Evolutionary conservation across 192 early-diverging fungal species (phyloP).

Genomic region (Pilobolus umbonatus): DNA sequence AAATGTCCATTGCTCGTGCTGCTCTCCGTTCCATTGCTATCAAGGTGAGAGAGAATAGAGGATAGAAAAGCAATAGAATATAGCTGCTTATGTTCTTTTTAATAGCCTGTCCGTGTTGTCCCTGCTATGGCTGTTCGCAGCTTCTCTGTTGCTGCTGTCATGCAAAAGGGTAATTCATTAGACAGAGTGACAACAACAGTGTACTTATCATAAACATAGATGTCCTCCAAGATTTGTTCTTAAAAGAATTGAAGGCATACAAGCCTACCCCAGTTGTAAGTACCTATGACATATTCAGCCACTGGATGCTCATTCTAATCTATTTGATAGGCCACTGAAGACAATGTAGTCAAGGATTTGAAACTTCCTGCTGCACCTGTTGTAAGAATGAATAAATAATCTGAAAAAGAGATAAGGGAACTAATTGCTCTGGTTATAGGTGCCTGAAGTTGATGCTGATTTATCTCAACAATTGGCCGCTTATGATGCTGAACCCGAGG

Average conservation of each 20-base stretch:
- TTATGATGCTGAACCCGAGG: slow-evolving; percentile 28
- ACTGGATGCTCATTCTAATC: not conserved
- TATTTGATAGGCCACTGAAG: slow-evolving; percentile 17
- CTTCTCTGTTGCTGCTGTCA: slow-evolving; percentile 42
- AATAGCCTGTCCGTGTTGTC: slow-evolving; percentile 35
- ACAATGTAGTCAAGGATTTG: slow-evolving; percentile 23
- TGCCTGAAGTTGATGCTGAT: slow-evolving; percentile 26
- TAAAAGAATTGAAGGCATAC: slow-evolving; percentile 52
- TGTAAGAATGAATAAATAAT: not conserved
- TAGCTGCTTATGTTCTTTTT: not conserved
- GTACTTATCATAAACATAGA: slow-evolving; percentile 24
- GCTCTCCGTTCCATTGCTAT: slow-evolving; percentile 15
- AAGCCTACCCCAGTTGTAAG: slow-evolving; percentile 46
- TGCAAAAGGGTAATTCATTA: slow-evolving; percentile 43
- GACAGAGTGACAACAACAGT: not conserved
- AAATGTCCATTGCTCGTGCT: slow-evolving; percentile 19
- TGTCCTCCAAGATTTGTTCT: slow-evolving; percentile 45
- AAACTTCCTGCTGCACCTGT: slow-evolving; percentile 30
- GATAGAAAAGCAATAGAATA: not conserved
- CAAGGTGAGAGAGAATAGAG: slow-evolving; percentile 7
- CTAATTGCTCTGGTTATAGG: not conserved
- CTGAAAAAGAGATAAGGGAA: not conserved
- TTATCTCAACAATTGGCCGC: slow-evolving; percentile 29
- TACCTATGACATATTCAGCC: not conserved
- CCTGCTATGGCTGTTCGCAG: slow-evolving; percentile 49